Evolutionary conservation across 345 rosid genomes (phyloP).

Genomic region (Eucalyptus cloeziana): DNA sequence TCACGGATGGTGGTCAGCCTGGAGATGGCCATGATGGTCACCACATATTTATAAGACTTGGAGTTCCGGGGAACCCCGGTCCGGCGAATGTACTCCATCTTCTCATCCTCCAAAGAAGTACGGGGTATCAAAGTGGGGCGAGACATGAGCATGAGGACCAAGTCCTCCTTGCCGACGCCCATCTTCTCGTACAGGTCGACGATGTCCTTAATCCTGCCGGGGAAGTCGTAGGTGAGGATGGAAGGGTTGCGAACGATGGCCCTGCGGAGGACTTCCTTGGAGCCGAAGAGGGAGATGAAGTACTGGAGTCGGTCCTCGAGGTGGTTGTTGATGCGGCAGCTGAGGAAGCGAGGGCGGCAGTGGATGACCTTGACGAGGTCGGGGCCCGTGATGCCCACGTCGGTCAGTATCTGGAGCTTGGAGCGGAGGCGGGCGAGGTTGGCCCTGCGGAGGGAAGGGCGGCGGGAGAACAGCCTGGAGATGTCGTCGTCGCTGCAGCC

Average conservation of each 20-base stretch:
- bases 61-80: slow-evolving; percentile 37
- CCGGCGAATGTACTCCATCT: slow-evolving; percentile 47
- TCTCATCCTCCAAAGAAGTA: slow-evolving; percentile 42
- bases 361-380: slow-evolving; percentile 74
- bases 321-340: slow-evolving; percentile 34
- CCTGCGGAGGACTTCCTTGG: slow-evolving; percentile 43
- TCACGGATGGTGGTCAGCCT: slow-evolving; percentile 52
- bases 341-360: slow-evolving; percentile 71
- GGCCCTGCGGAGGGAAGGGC: slow-evolving; percentile 48
- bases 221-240: slow-evolving; percentile 56
- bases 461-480: slow-evolving; percentile 24
- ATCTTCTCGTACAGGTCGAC: slow-evolving; percentile 40
- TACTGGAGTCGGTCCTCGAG: slow-evolving; percentile 62
- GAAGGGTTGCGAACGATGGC: slow-evolving; percentile 74
- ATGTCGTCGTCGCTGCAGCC: slow-evolving; percentile 65
- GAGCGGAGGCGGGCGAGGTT: slow-evolving; percentile 28
- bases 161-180: slow-evolving; percentile 38
- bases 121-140: slow-evolving; percentile 74
- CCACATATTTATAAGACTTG: slow-evolving; percentile 71
- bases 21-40: slow-evolving; percentile 49
- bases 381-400: slow-evolving; percentile 40
- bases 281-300: slow-evolving; percentile 33
- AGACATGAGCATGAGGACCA: slow-evolving; percentile 46
- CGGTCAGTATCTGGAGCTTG: slow-evolving; percentile 38
- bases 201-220: slow-evolving; percentile 36